Evolutionary conservation across 805 yeast genomes (phyloP).

Genomic region (Jamesozyma lodderae): DNA sequence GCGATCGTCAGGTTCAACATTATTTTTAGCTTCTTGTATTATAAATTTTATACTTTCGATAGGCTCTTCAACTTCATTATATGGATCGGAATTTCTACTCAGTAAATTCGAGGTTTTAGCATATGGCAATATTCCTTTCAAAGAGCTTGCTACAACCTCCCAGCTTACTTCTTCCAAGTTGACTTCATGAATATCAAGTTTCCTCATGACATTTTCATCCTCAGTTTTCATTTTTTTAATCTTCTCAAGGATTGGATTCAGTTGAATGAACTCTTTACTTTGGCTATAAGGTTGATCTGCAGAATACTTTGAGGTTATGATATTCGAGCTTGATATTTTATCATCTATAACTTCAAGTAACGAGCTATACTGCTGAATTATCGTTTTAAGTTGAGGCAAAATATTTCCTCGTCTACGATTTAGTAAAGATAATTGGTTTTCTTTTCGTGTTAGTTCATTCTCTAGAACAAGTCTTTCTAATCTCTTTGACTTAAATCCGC

Average conservation of each 20-base stretch:
- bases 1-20: slow-evolving; percentile 3
- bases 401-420: slow-evolving; percentile 17
- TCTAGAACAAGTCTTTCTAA: slow-evolving; percentile 52
- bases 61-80: slow-evolving; percentile 40
- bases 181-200: slow-evolving; percentile 22
- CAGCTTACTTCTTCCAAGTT: slow-evolving; percentile 22
- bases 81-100: slow-evolving; percentile 42
- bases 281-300: too few species aligned
- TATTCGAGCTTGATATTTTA: too few species aligned
- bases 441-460: slow-evolving; percentile 40
- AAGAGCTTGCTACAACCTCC: slow-evolving; percentile 21
- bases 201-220: slow-evolving; percentile 32
- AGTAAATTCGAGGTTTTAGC: slow-evolving; percentile 27
- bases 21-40: slow-evolving; percentile 6
- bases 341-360: slow-evolving; percentile 15
- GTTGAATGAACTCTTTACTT: neutral
- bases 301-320: too few species aligned
- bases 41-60: slow-evolving; percentile 37
- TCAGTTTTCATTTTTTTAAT: slow-evolving; percentile 30
- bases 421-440: slow-evolving; percentile 14
- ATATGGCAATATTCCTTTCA: slow-evolving; percentile 31
- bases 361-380: slow-evolving; percentile 10
- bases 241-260: slow-evolving; percentile 26
- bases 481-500: slow-evolving; percentile 39
- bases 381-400: slow-evolving; percentile 23